Evolutionary conservation across 2,329 filamentous ascomycete genomes (phyloP), one percentile per base, ranked within the genome.

Genomic region (Claviceps spartinae): DNA sequence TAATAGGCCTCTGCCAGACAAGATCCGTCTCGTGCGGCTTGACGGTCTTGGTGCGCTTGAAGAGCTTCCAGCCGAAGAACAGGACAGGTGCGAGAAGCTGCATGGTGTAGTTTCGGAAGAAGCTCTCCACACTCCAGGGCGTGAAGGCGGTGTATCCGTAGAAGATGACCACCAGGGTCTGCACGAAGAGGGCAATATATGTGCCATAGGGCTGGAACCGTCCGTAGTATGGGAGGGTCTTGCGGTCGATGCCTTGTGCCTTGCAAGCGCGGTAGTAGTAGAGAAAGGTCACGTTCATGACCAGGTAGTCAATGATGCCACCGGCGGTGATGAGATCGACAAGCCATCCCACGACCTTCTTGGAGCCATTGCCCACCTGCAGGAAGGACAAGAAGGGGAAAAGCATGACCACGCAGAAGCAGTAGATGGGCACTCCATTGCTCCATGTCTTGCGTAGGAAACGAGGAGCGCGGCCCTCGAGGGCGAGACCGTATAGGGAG

Each of bases 261-360:
- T 73, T 65, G 56, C 74, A 72, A 45, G 79, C 81, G 26, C 71
- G 70, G 64, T 77, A 69, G 62, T 70, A 74, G 55, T 68, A 66
- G 46, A 74, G 56, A 60, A 72, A 78, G 24, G 71, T 72, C 47
- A 71, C 55, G 55, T 66, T 65, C 61, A 74, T 73, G 62, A 77
- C 71, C 54, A 83, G 72, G 64, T 80, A 84, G 67, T 82, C 78
- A 63, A 84, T 81, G 57, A 81, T 72, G 48, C 74, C 72, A 26
- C 73, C 76, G 5, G 74, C 78, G 7, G 77, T 81, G 61, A 79
- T 73, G 8, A 83, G 67, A 55, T 72, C 75, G 56, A 75, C 69
- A 49, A 82, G 67, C 74, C 75, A 81, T 53, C 61, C 74, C 16
- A 81, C 69, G 1, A 75, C 74, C 52, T 70, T 62, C 8, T 72